phyloP scores from a whole-genome alignment of 1,284 basidiomycete genomes.

The Moniliella sp. region DNA sequence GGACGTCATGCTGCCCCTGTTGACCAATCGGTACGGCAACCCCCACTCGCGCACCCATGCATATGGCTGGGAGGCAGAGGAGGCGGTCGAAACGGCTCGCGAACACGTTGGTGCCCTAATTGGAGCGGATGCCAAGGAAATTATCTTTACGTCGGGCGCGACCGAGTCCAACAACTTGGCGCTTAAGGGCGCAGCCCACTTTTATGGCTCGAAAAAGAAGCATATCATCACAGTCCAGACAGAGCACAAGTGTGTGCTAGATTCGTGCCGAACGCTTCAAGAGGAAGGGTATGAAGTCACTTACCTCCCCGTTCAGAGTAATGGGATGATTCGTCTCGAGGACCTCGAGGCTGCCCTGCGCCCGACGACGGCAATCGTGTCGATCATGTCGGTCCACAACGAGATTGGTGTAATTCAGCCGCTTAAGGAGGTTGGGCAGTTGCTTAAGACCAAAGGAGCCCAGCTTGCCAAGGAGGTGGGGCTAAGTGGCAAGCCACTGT shows the following conservation, averaged over 20 bases:
- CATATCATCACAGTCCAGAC: constrained; percentile 42
- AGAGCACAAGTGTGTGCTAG: constrained; percentile 96
- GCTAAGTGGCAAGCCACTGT: constrained; percentile 47
- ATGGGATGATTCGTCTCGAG: constrained; percentile 59
- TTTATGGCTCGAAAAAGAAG: constrained; percentile 37
- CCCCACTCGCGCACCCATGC: constrained; percentile 94
- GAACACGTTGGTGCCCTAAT: constrained; percentile 75
- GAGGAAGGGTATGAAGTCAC: constrained; percentile 96
- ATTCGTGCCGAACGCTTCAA: constrained; percentile 80
- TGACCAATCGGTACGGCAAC: constrained; percentile 92
- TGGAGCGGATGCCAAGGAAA: constrained; percentile 80
- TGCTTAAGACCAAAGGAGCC: constrained; percentile 41
- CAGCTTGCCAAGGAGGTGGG: constrained; percentile 46
- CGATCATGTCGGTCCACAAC: constrained; percentile 97
- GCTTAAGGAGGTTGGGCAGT: constrained; percentile 73
- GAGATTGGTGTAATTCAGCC: constrained; percentile 98
- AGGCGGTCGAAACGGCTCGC: constrained; percentile 72
- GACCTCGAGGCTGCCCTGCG: constrained; percentile 61
- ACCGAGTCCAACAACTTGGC: constrained; percentile 97
- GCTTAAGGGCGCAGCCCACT: constrained; percentile 86
- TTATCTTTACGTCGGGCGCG: constrained; percentile 90
- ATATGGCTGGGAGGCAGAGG: constrained; percentile 96
- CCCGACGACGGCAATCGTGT: constrained; percentile 61
- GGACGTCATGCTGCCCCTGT: constrained; percentile 84
- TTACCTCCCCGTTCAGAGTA: constrained; percentile 73